Conservation (phyloP, 1,139 yeast species). For the Scheffersomyces titani region DNA sequence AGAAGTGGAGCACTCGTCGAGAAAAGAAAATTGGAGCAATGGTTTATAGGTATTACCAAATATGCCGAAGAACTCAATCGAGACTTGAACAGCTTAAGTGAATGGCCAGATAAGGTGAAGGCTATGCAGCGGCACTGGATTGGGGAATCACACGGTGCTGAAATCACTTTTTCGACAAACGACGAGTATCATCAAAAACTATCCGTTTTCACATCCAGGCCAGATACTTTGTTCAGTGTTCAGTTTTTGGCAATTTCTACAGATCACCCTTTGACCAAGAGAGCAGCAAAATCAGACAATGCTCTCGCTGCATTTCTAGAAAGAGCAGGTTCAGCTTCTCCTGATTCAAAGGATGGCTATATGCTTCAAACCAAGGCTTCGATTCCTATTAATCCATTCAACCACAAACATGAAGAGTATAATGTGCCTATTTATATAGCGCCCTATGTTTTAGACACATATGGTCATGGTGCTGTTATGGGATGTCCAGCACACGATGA, state of each 20-base stretch:
- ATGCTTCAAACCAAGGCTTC: slow-evolving; percentile 49
- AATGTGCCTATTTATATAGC: slow-evolving; percentile 80
- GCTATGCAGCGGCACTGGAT: slow-evolving; percentile 94
- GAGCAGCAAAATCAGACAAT: slow-evolving; percentile 34
- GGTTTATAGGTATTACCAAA: slow-evolving; percentile 90
- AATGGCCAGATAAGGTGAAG: slow-evolving; percentile 90
- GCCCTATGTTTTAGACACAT: slow-evolving; percentile 80
- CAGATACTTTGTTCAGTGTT: slow-evolving; percentile 82
- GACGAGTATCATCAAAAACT: slow-evolving; percentile 23
- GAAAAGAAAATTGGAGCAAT: slow-evolving; percentile 74
- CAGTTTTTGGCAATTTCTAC: slow-evolving; percentile 79
- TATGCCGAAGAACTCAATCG: slow-evolving; percentile 66
- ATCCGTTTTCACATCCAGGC: slow-evolving; percentile 79
- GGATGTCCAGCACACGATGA: slow-evolving; percentile 95
- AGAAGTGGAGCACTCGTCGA: slow-evolving; percentile 95
- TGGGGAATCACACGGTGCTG: slow-evolving; percentile 84
- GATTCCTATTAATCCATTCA: slow-evolving; percentile 57
- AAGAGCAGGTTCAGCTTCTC: slow-evolving; percentile 32
- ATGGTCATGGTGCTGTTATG: slow-evolving; percentile 95
- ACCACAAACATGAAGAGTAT: slow-evolving; percentile 13
- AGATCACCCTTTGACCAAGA: slow-evolving; percentile 61
- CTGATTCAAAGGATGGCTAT: slow-evolving; percentile 66
- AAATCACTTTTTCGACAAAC: slow-evolving; percentile 47
- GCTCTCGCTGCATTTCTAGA: slow-evolving; percentile 50
- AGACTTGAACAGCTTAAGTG: slow-evolving; percentile 59